Evolutionary conservation across 2,329 filamentous ascomycete genomes (phyloP).

Genomic region (Delphinella strobiligena): DNA sequence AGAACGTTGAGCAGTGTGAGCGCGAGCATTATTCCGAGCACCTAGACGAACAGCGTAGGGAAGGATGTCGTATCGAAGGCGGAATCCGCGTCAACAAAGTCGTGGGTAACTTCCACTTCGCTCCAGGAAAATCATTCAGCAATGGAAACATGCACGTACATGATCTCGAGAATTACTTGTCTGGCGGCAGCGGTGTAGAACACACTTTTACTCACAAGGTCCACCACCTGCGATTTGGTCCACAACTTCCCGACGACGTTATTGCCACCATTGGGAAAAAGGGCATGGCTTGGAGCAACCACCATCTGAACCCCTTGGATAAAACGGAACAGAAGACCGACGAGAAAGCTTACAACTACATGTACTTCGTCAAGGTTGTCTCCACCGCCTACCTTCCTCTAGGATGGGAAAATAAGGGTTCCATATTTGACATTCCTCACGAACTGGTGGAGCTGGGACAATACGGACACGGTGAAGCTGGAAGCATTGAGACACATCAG

Average conservation of each 20-base stretch:
- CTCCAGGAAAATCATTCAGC: constrained; percentile 89
- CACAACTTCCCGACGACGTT: constrained; percentile 68
- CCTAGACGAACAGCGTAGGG: constrained; percentile 73
- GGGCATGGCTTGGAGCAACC: constrained; percentile 62
- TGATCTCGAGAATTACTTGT: constrained; percentile 91
- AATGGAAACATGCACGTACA: constrained; percentile 96
- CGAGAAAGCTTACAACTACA: constrained; percentile 85
- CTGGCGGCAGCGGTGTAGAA: constrained; percentile 51
- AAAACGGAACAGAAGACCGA: constrained; percentile 61
- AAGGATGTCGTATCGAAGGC: constrained; percentile 91
- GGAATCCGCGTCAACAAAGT: constrained; percentile 95
- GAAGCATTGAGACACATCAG: constrained; percentile 93
- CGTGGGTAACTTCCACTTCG: constrained; percentile 95
- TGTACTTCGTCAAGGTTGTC: constrained; percentile 99
- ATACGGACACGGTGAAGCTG: constrained; percentile 54
- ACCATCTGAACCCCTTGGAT: constrained; percentile 88
- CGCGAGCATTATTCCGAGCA: constrained; percentile 88
- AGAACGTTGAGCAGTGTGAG: constrained; percentile 88
- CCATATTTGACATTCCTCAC: constrained; percentile 21
- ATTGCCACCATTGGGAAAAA: constrained; percentile 49
- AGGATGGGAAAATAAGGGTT: constrained; percentile 60
- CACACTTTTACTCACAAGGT: constrained; percentile 87
- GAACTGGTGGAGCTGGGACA: constrained; percentile 53
- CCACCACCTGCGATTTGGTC: constrained; percentile 84
- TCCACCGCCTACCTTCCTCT: constrained; percentile 89